phyloP scores from a whole-genome alignment of 2,329 filamentous ascomycete species.

The Hortaea werneckii region DNA sequence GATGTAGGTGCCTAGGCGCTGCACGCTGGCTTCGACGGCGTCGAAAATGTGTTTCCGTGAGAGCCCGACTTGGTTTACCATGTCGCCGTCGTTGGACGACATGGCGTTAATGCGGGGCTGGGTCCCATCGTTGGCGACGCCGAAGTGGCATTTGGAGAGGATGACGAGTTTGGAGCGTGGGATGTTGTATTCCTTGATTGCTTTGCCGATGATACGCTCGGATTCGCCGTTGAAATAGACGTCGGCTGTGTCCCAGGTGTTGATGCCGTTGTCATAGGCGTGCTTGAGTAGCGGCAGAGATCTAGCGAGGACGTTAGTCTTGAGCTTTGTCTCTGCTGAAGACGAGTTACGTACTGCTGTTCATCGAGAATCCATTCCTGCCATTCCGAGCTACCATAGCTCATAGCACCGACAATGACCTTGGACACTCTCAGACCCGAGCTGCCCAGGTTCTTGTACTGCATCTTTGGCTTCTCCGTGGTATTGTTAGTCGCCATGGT shows the following conservation, averaged over 20 bases:
- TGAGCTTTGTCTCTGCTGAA: neutral
- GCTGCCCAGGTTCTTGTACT: conserved; percentile 41
- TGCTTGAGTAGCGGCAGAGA: conserved; percentile 52
- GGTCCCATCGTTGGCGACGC: conserved; percentile 26
- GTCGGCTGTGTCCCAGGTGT: conserved; percentile 52
- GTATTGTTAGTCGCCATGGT: neutral
- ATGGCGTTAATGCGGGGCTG: conserved; percentile 26
- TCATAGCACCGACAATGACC: conserved; percentile 57
- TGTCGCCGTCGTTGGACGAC: conserved; percentile 30
- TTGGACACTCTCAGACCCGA: conserved; percentile 53
- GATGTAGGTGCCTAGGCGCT: conserved; percentile 49
- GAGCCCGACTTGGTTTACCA: conserved; percentile 45
- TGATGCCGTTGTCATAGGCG: conserved; percentile 53
- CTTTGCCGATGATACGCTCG: conserved; percentile 57
- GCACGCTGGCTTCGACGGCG: conserved; percentile 50
- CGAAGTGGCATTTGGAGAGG: conserved; percentile 52
- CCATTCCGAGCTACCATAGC: conserved; percentile 45
- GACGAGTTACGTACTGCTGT: conserved; percentile 5
- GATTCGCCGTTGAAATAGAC: conserved; percentile 53
- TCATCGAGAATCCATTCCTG: conserved; percentile 32
- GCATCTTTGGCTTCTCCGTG: conserved; percentile 1
- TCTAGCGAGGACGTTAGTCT: neutral
- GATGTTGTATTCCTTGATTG: conserved; percentile 54
- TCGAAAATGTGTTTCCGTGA: conserved; percentile 56
- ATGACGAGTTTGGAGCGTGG: conserved; percentile 56